Conservation (phyloP, 140 eudicot species). For the Stevia rebaudiana region DNA sequence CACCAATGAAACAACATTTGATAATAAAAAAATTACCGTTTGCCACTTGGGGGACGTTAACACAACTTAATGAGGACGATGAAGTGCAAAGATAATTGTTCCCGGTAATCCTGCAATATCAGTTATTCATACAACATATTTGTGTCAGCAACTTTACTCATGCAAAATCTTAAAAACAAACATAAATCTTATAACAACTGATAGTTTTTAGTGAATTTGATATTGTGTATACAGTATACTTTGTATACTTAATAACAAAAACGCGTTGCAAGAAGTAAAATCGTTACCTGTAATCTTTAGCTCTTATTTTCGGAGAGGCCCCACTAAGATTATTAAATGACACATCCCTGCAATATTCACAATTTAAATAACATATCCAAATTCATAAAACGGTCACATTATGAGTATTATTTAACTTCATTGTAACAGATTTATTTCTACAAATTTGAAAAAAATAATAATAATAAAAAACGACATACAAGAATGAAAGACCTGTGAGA, state of each 20-base stretch:
- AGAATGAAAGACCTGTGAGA: slow-evolving; percentile 96
- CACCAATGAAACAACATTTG: neutral
- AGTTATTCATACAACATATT: neutral
- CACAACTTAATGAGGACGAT: slow-evolving; percentile 54
- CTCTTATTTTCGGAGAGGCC: slow-evolving; percentile 68
- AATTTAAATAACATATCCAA: neutral
- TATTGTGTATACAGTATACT: neutral
- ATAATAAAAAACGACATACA: slow-evolving; percentile 47
- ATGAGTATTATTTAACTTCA: too few species aligned
- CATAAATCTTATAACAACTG: neutral
- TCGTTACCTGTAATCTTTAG: slow-evolving; percentile 79
- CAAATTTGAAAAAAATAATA: neutral
- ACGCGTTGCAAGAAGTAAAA: neutral
- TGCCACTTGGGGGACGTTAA: slow-evolving; percentile 38
- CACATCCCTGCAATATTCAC: slow-evolving; percentile 63
- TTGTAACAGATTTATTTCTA: neutral
- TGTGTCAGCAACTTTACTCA: slow-evolving; percentile 3
- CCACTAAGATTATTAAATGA: slow-evolving; percentile 89
- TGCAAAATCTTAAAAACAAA: slow-evolving; percentile 9
- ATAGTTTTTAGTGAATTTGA: neutral
- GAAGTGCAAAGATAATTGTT: slow-evolving; percentile 81
- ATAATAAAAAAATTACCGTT: slow-evolving; percentile 46
- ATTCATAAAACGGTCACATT: neutral
- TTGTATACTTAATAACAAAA: neutral
- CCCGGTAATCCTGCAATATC: slow-evolving; percentile 63